Percentiles rank a stretch among this genome's conserved stretches.
Conservation (phyloP, 73 alveolate genomes). For the Tetrahymena thermophila region DNA sequence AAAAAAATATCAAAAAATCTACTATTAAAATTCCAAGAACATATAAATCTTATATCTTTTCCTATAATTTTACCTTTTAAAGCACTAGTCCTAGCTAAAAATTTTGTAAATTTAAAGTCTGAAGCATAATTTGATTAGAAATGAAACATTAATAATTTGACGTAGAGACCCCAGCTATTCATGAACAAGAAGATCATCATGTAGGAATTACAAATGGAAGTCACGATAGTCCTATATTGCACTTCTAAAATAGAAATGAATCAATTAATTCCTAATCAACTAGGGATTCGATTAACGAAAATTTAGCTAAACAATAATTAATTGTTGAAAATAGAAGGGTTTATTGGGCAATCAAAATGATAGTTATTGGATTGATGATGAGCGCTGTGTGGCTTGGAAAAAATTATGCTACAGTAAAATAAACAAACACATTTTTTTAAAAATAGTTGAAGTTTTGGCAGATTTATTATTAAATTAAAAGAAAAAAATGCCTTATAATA, state of each 20-base stretch:
- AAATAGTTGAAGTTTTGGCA: too few relatives aligned
- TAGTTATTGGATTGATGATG: neutral
- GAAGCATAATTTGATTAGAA: neutral
- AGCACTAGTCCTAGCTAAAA: neutral
- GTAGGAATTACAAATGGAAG: neutral
- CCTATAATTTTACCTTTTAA: neutral
- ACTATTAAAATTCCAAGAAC: neutral
- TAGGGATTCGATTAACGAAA: neutral
- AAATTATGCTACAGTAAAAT: neutral
- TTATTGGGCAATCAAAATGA: neutral
- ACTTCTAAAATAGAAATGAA: neutral
- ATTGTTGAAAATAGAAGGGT: neutral
- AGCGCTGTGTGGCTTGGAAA: neutral
- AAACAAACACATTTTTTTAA: neutral
- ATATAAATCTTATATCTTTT: too few relatives aligned
- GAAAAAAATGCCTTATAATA: too few relatives aligned
- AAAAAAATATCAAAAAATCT: neutral
- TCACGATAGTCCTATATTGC: neutral
- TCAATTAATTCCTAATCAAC: neutral
- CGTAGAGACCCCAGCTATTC: neutral
- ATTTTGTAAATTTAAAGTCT: too few relatives aligned
- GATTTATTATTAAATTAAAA: too few relatives aligned
- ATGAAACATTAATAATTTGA: neutral
- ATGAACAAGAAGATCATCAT: neutral
- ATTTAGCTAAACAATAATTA: neutral